Evolutionary conservation across 2,329 filamentous ascomycete species (phyloP), one percentile per base, ranked within the genome.

Genomic region (Huntiella moniliformis): DNA sequence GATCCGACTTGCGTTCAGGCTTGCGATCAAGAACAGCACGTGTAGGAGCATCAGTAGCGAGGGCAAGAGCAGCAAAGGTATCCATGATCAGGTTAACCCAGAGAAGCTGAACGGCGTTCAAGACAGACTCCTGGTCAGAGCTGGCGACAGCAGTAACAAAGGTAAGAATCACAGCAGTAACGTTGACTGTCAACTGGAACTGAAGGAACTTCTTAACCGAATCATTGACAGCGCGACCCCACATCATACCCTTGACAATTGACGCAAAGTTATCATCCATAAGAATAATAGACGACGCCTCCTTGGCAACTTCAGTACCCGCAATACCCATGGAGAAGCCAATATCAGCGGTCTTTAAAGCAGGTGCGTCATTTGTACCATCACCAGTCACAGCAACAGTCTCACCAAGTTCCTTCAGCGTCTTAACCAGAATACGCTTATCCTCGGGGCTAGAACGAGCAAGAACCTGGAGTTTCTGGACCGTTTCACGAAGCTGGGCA

Each of bases 11-110:
- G 4, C 61, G 59, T 51, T 70, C 65, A 0, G 67, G 67, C 16
- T 60, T 58, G 53, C 75, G 67, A 50, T 61, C 56, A 12, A 62
- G 53, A 7, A 61, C 54, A 4, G 57, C 57, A 1, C 54, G 54
- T 6, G 54, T 53, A 3, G 60, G 59, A 0, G 59, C 57, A 38
- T 61, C 60, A 1, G 59, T 62, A 12, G 59, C 59, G 5, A 62
- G 58, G 37, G 68, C 69, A 34, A 72, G 62, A 28, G 68, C 69
- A 6, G 71, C 72, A 52, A 76, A 73, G 4, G 71, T 74, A 50
- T 76, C 73, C 71, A 77, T 77, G 52, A 77, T 77, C 44, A 77
- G 59, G 53, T 77, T 77, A 48, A 77, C 70, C 73, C 71, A 77
- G 35, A 77, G 63, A 46, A 77, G 62, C 54, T 77, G 73, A 3